These are phyloP conservation scores for Thelonectria blattea DNA, from an alignment of 2,329 filamentous ascomycete genomes.

Conservation along the genomic window DNA sequence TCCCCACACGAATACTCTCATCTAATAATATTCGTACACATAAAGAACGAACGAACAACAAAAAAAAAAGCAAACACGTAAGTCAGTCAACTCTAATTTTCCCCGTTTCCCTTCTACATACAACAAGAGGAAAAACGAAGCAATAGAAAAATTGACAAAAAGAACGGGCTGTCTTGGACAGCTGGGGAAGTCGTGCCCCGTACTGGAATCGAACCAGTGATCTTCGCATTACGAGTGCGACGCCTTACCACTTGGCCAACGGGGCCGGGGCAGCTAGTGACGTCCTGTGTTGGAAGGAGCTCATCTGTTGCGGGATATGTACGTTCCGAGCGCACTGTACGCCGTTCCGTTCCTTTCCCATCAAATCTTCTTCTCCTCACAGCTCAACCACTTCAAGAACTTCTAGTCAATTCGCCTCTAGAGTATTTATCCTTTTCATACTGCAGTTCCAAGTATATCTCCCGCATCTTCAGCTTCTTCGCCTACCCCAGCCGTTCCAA, in stretches of 20 bases:
- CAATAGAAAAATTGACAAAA: too few relatives aligned
- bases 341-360: not conserved
- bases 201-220: constrained; percentile 36
- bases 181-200: constrained; percentile 18
- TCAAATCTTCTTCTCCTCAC: not conserved
- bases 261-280: constrained; percentile 15
- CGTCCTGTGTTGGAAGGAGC: not conserved
- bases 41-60: too few relatives aligned
- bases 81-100: too few relatives aligned
- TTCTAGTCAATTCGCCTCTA: not conserved
- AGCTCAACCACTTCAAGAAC: not conserved
- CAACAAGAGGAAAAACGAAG: too few relatives aligned
- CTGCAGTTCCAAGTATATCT: not conserved
- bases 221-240: constrained; percentile 39
- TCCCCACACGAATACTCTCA: too few relatives aligned
- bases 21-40: too few relatives aligned
- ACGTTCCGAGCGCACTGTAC: not conserved
- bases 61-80: too few relatives aligned
- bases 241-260: constrained; percentile 39
- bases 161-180: not conserved
- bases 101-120: too few relatives aligned
- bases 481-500: not conserved
- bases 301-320: too few relatives aligned
- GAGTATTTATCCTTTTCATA: not conserved
- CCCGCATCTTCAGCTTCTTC: not conserved